These are phyloP conservation scores for Pseudozyma hubeiensis DNA, from an alignment of 1,284 basidiomycete genomes.

Conservation along the genomic window DNA sequence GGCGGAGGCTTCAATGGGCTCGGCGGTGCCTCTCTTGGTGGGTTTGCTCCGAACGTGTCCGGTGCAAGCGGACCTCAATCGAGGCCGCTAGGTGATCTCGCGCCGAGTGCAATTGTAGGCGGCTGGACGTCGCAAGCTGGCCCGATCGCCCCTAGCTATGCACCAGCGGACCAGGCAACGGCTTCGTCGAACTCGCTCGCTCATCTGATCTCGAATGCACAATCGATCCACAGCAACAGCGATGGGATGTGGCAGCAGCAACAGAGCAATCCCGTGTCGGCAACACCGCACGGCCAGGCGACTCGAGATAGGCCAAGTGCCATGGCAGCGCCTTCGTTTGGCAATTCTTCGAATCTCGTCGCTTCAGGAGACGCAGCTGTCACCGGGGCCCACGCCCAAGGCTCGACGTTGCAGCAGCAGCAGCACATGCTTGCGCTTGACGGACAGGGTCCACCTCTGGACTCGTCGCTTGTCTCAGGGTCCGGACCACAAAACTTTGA, in stretches of 20 bases:
- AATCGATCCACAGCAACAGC: conserved; percentile 8
- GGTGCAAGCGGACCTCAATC: conserved; percentile 1
- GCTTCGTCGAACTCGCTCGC: conserved; percentile 23
- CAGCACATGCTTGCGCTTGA: conserved; percentile 18
- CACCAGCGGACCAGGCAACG: conserved; percentile 5
- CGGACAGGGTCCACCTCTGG: conserved; percentile 11
- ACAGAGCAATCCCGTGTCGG: neutral
- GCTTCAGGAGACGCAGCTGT: neutral
- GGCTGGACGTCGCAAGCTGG: conserved; percentile 30
- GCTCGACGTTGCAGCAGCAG: conserved; percentile 6
- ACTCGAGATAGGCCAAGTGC: conserved; percentile 3
- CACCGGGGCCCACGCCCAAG: conserved; percentile 3
- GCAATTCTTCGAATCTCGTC: neutral
- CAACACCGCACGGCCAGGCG: conserved; percentile 1
- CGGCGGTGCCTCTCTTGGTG: conserved; percentile 29
- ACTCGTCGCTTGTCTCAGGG: neutral
- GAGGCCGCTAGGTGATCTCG: conserved; percentile 10
- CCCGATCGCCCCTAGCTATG: conserved; percentile 15
- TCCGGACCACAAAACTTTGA: conserved; percentile 34
- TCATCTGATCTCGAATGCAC: conserved; percentile 15
- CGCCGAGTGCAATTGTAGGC: conserved; percentile 20
- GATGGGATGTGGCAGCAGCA: conserved; percentile 28
- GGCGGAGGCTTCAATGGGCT: conserved; percentile 44
- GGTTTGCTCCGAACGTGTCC: conserved; percentile 2
- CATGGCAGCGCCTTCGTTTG: conserved; percentile 3